Evolutionary conservation across 208 protist genomes (phyloP).

Genomic region (Crithidia expoeki): DNA sequence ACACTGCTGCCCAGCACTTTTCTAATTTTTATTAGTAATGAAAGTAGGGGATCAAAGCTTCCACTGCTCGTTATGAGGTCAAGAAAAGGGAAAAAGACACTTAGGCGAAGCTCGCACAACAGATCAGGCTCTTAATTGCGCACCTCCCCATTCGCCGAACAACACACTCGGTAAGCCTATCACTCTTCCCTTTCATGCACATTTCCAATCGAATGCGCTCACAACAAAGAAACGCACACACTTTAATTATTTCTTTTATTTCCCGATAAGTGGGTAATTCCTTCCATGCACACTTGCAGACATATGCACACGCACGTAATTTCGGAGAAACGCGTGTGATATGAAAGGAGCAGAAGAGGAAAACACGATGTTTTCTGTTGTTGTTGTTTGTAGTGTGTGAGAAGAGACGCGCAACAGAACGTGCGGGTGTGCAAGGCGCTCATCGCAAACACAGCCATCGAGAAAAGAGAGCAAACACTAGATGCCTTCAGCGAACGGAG

Average conservation of each 20-base stretch:
- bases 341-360: not conserved
- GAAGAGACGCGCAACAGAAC: not conserved
- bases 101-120: too few relatives aligned
- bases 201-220: not conserved
- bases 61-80: too few relatives aligned
- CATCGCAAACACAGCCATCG: constrained; percentile 1
- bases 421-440: not conserved
- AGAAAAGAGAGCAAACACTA: not conserved
- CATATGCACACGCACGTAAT: not conserved
- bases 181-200: too few relatives aligned
- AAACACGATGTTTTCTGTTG: not conserved
- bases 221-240: not conserved
- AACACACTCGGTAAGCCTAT: too few relatives aligned
- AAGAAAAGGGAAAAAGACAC: too few relatives aligned
- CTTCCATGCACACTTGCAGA: not conserved
- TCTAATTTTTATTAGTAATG: too few relatives aligned
- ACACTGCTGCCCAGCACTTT: too few relatives aligned
- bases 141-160: too few relatives aligned
- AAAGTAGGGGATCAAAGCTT: too few relatives aligned
- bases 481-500: too few relatives aligned
- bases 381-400: not conserved
- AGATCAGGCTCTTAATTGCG: too few relatives aligned
- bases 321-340: not conserved
- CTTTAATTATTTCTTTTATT: not conserved
- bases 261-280: not conserved